Conservation (phyloP, 2,329 filamentous ascomycete genomes). For the Pseudopithomyces maydicus region DNA sequence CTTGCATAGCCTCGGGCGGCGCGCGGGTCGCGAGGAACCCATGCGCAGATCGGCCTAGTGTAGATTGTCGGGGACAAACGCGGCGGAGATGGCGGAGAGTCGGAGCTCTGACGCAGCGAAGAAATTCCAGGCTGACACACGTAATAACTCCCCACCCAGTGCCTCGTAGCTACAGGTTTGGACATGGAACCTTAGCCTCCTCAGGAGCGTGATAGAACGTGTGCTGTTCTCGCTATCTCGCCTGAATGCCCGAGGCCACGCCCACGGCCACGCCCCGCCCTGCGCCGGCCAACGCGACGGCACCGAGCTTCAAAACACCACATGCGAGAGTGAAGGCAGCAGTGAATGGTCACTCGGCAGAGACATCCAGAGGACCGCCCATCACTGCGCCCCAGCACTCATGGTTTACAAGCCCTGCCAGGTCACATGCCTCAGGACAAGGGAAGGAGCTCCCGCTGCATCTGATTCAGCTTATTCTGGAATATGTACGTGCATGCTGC, state of each 20-base stretch:
- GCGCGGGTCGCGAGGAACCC: background rate
- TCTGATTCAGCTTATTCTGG: conserved; percentile 62
- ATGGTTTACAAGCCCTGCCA: conserved; percentile 41
- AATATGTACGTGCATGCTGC: conserved; percentile 52
- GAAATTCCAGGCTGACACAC: conserved; percentile 5
- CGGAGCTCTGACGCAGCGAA: background rate
- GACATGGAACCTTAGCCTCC: background rate
- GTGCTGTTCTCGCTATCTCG: background rate
- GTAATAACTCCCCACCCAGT: background rate
- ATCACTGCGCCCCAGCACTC: conserved; percentile 37
- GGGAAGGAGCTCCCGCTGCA: conserved; percentile 59
- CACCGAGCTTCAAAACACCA: background rate
- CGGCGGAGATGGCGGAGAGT: conserved; percentile 11
- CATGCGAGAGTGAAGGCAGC: background rate
- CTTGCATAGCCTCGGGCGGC: background rate
- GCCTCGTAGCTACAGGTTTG: background rate
- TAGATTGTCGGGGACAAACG: conserved; percentile 12
- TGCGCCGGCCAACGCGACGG: conserved; percentile 13
- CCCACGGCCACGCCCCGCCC: conserved; percentile 14
- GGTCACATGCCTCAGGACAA: conserved; percentile 32
- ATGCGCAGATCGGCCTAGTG: background rate
- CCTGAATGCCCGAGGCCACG: conserved; percentile 23
- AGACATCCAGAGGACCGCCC: conserved; percentile 14
- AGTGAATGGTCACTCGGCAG: background rate
- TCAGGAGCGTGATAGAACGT: background rate